Base-by-base conservation (phyloP, 2,329 filamentous ascomycete species). In the Ceratocystis harringtonii region DNA sequence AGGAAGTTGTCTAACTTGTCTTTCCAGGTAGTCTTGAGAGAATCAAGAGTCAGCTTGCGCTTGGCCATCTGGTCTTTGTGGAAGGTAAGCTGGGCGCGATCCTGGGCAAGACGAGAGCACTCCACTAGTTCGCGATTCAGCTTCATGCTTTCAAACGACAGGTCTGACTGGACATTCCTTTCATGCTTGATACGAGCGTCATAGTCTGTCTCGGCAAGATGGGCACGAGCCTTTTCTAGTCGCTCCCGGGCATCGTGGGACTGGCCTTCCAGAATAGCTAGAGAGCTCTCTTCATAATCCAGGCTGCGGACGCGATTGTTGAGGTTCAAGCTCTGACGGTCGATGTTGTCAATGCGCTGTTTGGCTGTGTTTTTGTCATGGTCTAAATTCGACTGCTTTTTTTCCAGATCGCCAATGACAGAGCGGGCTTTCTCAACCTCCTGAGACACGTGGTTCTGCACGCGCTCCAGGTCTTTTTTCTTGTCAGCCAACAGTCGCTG, bases 71-170 rank as follows among this genome's bases (percentile, higher is more conserved):
- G 89, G 70, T 91, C 92, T 71, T 88, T 91, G 43, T 92, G 81
- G 70, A 89, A 85, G 66, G 95, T 89, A 10, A 99, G 80, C 70
- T 89, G 87, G 12, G 92, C 94, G 45, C 91, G 82, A 68, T 95
- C 91, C 3, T 87, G 85, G 5, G 91, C 90, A 66, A 89, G 82
- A 66, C 86, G 85, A 1, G 89, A 95, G 67, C 87, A 90, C 70
- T 95, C 88, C 7, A 91, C 82, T 44, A 96, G 82, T 72, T 97
- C 92, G n/a, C 81, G 78, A 57, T 87, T 86, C 32, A 97, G 79
- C 69, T 80, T 84, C 44, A 88, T 84, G 67, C 82, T 86, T 70
- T 88, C 84, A 22, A 82, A 84, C 71, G 96, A 90, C 1, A 95
- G 76, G 55, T 81, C 79, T 68, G 83, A 82, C 10, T 95, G 78